Evolutionary conservation across 495 filamentous ascomycete genomes (phyloP), one percentile per base, ranked within the genome.

Genomic region (Penicillium desertorum): DNA sequence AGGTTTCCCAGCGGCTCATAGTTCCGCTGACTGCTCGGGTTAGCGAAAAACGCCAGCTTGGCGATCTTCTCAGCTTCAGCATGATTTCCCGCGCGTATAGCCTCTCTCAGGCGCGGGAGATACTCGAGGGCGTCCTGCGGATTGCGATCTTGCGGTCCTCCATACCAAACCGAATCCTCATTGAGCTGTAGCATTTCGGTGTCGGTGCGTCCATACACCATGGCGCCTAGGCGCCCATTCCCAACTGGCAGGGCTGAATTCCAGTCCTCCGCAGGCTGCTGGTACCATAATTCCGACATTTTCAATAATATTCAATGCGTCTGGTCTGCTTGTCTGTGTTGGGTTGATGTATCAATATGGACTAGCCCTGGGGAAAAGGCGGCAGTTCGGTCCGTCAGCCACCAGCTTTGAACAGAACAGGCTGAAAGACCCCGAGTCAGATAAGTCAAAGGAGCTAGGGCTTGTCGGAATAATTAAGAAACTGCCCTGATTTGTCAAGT

Each of bases 81-180:
- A 51, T 79, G 73, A 19, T 77, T 62, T 9, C 75, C 76, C 1
- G 66, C 59, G 6, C 71, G 65, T 20, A 83, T 71, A 25, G 79
- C 67, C 20, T 67, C 62, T 55, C 78, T 66, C 3, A 82, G 58
- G 12, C 50, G 63, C 27, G 70, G 69, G 16, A 78, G 66, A 44
- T 72, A 65, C 12, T 55, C 42, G 17, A 71, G 55, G 2, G 80
- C 71, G 29, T 70, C 65, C 12, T 57, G 63, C 14, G 76, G 77
- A 30, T 72, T 75, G 19, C 80, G 71, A 54, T 81, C 65, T 61
- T 79, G 74, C 22, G 69, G 70, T 14, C 69, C 72, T 36, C 80
- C 81, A 61, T 75, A 79, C 81, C 79, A 82, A 10, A 83, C 65
- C 6, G 78, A 78, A 56, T 83, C 76, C 53, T 84, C 81, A 51